phyloP scores from a whole-genome alignment of 441 rosid genomes.

The Erodium texanum region DNA sequence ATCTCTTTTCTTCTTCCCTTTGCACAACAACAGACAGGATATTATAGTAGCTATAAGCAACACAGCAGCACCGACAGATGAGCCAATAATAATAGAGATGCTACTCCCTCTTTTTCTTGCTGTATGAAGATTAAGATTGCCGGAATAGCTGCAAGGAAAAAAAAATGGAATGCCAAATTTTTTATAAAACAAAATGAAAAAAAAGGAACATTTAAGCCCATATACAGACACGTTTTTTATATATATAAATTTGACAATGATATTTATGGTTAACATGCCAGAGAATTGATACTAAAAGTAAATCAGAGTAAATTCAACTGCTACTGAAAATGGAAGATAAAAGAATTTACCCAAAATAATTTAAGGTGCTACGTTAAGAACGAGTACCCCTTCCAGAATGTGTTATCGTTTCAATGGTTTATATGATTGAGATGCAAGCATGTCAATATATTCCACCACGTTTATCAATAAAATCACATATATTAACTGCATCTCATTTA shows the following conservation, averaged over 20 bases:
- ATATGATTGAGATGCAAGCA: neutral
- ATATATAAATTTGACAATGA: neutral
- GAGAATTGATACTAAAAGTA: neutral
- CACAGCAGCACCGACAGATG: constrained; percentile 64
- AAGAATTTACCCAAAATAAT: neutral
- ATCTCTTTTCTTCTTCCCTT: constrained; percentile 38
- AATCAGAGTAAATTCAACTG: neutral
- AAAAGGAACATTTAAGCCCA: neutral
- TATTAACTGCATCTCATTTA: neutral
- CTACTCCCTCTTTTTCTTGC: constrained; percentile 35
- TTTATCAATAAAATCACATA: neutral
- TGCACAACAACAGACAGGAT: constrained; percentile 47
- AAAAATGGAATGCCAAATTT: neutral
- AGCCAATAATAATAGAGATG: constrained; percentile 42
- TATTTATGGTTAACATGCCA: neutral
- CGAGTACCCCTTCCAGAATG: neutral
- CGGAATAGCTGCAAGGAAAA: constrained; percentile 47
- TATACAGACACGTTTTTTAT: neutral
- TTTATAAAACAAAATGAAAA: neutral
- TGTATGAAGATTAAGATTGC: constrained; percentile 50
- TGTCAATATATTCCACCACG: constrained; percentile 2
- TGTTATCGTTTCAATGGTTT: neutral
- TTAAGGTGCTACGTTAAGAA: neutral
- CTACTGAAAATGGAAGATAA: neutral
- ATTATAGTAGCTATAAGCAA: constrained; percentile 51